Conservation (phyloP, 208 protist species). For the Naegleria gruberi region DNA sequence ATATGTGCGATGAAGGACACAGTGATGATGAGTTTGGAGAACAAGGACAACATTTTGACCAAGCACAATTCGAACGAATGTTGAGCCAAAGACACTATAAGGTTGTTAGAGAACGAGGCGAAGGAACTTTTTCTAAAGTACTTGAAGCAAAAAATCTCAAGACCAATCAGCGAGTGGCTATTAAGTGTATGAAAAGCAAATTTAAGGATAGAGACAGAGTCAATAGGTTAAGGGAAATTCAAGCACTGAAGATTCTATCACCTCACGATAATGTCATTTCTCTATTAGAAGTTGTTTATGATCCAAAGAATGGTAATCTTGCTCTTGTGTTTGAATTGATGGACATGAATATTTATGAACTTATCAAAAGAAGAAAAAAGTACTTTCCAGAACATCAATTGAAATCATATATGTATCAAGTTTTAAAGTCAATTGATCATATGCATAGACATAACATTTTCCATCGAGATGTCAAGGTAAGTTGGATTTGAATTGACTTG, state of each 20-base stretch:
- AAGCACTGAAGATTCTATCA: slow-evolving; percentile 73
- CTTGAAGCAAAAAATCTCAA: slow-evolving; percentile 83
- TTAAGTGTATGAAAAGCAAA: slow-evolving; percentile 94
- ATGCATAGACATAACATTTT: slow-evolving; percentile 91
- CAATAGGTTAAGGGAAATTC: slow-evolving; percentile 92
- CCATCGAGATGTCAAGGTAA: slow-evolving; percentile 58
- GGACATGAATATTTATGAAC: slow-evolving; percentile 94
- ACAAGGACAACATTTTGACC: background rate
- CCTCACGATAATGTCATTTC: slow-evolving; percentile 88
- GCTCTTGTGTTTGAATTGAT: slow-evolving; percentile 94
- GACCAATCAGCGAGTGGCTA: slow-evolving; percentile 77
- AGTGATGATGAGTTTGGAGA: background rate
- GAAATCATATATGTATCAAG: slow-evolving; percentile 72
- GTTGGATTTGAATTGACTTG: background rate
- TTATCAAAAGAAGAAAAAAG: slow-evolving; percentile 69
- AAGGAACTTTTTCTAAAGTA: slow-evolving; percentile 94
- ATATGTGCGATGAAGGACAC: background rate
- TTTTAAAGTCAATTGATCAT: slow-evolving; percentile 88
- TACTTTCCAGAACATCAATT: slow-evolving; percentile 54
- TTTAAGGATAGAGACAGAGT: slow-evolving; percentile 85
- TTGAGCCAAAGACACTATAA: slow-evolving; percentile 52
- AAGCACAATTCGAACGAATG: background rate
- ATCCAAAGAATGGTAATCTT: slow-evolving; percentile 70
- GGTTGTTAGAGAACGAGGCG: slow-evolving; percentile 87
- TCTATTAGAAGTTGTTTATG: slow-evolving; percentile 87